Evolutionary conservation across 192 early-diverging fungal genomes (phyloP).

Genomic region (Pilaira anomala): DNA sequence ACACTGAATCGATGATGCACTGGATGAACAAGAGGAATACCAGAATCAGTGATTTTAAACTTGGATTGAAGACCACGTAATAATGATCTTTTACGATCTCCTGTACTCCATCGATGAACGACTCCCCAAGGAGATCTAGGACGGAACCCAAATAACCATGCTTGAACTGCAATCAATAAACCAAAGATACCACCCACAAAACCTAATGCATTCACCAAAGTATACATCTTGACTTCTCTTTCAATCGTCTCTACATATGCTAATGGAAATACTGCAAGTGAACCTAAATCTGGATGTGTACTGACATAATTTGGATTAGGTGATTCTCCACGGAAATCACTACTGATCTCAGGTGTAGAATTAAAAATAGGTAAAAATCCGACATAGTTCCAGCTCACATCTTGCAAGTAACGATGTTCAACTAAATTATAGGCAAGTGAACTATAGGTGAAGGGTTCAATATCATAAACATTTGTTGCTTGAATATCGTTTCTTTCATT

Average conservation of each 20-base stretch:
- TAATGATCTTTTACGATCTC: slow-evolving; percentile 31
- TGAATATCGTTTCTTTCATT: slow-evolving; percentile 33
- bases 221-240: slow-evolving; percentile 36
- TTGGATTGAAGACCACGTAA: slow-evolving; percentile 33
- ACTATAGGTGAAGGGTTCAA: slow-evolving; percentile 30
- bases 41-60: slow-evolving; percentile 33
- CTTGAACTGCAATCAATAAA: slow-evolving; percentile 25
- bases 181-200: slow-evolving; percentile 36
- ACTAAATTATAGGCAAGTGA: slow-evolving; percentile 25
- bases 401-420: slow-evolving; percentile 27
- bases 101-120: slow-evolving; percentile 33
- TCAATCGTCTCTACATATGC: slow-evolving; percentile 8
- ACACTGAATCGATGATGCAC: slow-evolving; percentile 36
- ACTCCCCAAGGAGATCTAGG: slow-evolving; percentile 37
- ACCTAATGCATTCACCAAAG: slow-evolving; percentile 33
- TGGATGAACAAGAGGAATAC: slow-evolving; percentile 37
- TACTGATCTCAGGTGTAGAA: slow-evolving; percentile 25
- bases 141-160: slow-evolving; percentile 34
- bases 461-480: slow-evolving; percentile 26
- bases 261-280: slow-evolving; percentile 15
- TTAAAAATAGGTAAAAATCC: slow-evolving; percentile 36
- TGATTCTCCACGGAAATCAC: slow-evolving; percentile 26
- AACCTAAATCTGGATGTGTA: slow-evolving; percentile 28
- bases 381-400: slow-evolving; percentile 34
- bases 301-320: slow-evolving; percentile 29